A percentile compares a stretch with the other conserved stretches of the same genome.
These are phyloP conservation scores for Rosellinia necatrix DNA, from an alignment of 2,329 filamentous ascomycete genomes.

Conservation along the genomic window DNA sequence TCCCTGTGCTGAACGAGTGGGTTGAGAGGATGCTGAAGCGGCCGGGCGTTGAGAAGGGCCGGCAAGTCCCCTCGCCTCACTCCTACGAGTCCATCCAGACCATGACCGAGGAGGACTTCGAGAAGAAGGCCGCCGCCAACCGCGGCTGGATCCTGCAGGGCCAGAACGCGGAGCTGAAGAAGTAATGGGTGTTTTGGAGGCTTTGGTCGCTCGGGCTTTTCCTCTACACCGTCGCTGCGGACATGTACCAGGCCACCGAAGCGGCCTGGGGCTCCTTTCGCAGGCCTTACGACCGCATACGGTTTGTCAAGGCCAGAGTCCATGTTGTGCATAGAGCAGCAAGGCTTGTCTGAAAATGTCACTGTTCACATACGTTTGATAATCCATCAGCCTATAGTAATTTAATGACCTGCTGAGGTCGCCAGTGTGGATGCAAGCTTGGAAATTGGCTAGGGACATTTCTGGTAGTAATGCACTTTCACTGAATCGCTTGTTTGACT, in stretches of 20 bases:
- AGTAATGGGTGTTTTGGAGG: slow-evolving; percentile 32
- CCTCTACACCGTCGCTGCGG: not conserved
- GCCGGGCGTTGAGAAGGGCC: slow-evolving; percentile 74
- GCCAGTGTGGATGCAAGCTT: too few relatives aligned
- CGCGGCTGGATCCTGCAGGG: slow-evolving; percentile 69
- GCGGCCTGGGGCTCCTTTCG: not conserved
- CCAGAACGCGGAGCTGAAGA: slow-evolving; percentile 69
- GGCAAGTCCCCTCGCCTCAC: slow-evolving; percentile 71
- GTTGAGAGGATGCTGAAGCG: slow-evolving; percentile 71
- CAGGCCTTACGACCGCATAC: not conserved
- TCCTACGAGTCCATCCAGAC: slow-evolving; percentile 58
- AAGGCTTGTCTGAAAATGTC: too few relatives aligned
- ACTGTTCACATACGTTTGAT: too few relatives aligned
- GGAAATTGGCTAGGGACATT: too few relatives aligned
- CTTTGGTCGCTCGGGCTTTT: not conserved
- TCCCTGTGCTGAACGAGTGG: slow-evolving; percentile 78
- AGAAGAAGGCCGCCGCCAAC: slow-evolving; percentile 57
- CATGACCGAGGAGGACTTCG: slow-evolving; percentile 57
- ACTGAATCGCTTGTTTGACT: too few relatives aligned
- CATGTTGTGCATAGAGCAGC: too few relatives aligned
- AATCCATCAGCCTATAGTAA: too few relatives aligned
- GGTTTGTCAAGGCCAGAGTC: too few relatives aligned
- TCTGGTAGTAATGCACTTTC: too few relatives aligned
- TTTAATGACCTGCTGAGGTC: too few relatives aligned
- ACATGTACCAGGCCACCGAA: not conserved